Conservation (phyloP, 106 monocot genomes). For the Platanthera guangdongensis region DNA sequence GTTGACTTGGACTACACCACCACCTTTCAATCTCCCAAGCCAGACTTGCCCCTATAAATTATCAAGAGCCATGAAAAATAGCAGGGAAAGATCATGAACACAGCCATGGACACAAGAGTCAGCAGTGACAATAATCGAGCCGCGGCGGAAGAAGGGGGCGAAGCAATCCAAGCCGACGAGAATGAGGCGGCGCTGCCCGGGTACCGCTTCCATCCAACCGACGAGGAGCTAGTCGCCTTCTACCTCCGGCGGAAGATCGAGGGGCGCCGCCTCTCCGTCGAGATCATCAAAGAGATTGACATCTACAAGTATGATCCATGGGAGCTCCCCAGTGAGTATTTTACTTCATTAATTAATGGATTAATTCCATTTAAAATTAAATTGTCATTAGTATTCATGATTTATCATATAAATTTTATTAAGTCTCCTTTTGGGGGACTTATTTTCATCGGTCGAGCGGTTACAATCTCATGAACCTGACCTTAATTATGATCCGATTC, state of each 20-base stretch:
- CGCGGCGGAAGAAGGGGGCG: background rate
- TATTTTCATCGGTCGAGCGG: too few relatives aligned
- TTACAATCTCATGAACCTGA: too few relatives aligned
- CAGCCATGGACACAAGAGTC: background rate
- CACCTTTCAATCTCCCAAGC: background rate
- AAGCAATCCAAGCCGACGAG: constrained; percentile 5
- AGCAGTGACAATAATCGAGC: background rate
- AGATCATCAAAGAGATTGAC: constrained; percentile 51
- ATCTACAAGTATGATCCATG: constrained; percentile 64
- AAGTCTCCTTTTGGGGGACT: background rate
- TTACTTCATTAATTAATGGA: too few relatives aligned
- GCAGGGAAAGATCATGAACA: background rate
- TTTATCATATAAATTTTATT: background rate
- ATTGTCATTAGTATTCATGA: background rate
- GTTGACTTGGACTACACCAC: background rate
- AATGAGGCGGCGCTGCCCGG: constrained; percentile 45
- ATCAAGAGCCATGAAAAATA: background rate
- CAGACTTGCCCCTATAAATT: background rate
- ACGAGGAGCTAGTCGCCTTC: constrained; percentile 60
- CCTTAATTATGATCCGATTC: background rate
- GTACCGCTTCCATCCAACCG: constrained; percentile 77
- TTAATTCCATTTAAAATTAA: too few relatives aligned
- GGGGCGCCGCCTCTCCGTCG: constrained; percentile 27
- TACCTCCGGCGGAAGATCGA: constrained; percentile 50
- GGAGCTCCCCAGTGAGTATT: constrained; percentile 52